phyloP scores from a whole-genome alignment of 1,284 basidiomycete genomes.

The Apiotrichum sp. region DNA sequence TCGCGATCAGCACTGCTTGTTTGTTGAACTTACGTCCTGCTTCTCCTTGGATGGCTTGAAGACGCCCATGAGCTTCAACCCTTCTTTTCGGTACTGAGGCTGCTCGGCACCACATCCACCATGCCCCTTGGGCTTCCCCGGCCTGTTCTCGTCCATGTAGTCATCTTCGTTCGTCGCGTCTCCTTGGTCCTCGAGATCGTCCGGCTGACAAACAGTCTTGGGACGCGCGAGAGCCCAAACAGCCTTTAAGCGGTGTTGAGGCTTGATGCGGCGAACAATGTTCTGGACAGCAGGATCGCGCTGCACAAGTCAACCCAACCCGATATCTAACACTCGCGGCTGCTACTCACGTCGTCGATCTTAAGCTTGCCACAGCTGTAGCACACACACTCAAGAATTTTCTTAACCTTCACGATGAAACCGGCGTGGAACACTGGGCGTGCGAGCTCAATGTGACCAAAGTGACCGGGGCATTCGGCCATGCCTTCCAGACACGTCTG shows the following conservation, averaged over 20 bases:
- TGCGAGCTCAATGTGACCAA: slow-evolving; percentile 96
- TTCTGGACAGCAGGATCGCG: slow-evolving; percentile 74
- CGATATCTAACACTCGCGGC: slow-evolving; percentile 58
- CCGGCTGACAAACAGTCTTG: slow-evolving; percentile 77
- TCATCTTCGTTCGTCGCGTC: slow-evolving; percentile 62
- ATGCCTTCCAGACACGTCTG: slow-evolving; percentile 99
- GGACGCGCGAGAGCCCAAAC: slow-evolving; percentile 63
- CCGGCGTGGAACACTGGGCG: slow-evolving; percentile 96
- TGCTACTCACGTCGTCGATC: slow-evolving; percentile 84
- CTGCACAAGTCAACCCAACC: slow-evolving; percentile 52
- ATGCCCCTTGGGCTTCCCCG: slow-evolving; percentile 56
- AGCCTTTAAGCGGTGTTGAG: slow-evolving; percentile 78
- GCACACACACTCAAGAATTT: slow-evolving; percentile 98
- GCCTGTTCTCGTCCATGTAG: slow-evolving; percentile 47
- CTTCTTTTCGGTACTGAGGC: slow-evolving; percentile 88
- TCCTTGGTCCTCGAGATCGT: slow-evolving; percentile 58
- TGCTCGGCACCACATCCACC: slow-evolving; percentile 94
- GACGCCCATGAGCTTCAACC: slow-evolving; percentile 89
- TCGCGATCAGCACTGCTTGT: neutral
- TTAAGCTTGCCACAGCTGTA: slow-evolving; percentile 98
- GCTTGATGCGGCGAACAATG: slow-evolving; percentile 76
- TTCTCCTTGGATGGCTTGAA: slow-evolving; percentile 86
- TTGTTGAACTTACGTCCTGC: slow-evolving; percentile 55
- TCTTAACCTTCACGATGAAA: slow-evolving; percentile 98
- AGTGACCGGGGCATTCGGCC: slow-evolving; percentile 97